A percentile compares a stretch with the other conserved stretches of the same genome.
Conservation (phyloP, 306 rosid genomes). For the Vachellia collinsii region DNA sequence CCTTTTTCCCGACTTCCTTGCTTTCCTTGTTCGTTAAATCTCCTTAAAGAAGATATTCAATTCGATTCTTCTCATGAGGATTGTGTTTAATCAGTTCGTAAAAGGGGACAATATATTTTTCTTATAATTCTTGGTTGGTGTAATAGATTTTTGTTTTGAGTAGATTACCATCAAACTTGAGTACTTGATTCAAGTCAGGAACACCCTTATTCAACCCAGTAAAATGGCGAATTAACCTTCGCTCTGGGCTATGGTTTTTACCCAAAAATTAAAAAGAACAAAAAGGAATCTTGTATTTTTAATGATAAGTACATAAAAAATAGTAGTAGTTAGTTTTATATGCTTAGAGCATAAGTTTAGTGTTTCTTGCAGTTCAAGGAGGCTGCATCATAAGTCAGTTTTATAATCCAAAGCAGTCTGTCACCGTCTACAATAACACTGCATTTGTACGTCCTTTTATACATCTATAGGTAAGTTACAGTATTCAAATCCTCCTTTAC, state of each 20-base stretch:
- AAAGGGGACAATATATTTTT: not conserved
- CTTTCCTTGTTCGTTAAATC: conserved; percentile 12
- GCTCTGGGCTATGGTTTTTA: not conserved
- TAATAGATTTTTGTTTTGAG: not conserved
- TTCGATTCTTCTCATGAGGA: not conserved
- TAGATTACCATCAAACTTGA: not conserved
- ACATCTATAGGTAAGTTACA: not conserved
- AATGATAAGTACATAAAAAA: not conserved
- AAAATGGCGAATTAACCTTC: not conserved
- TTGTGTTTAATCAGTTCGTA: not conserved
- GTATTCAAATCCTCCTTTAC: not conserved
- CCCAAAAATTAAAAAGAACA: not conserved
- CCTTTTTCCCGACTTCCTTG: not conserved
- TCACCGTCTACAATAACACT: not conserved
- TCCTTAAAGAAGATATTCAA: not conserved
- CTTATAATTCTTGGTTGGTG: not conserved
- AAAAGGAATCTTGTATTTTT: not conserved
- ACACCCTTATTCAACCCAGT: not conserved
- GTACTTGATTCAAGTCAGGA: not conserved
- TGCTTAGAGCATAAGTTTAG: not conserved
- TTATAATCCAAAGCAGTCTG: not conserved
- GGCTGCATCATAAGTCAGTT: not conserved
- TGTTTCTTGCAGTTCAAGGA: not conserved
- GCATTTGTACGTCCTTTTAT: not conserved
- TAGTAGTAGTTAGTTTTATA: not conserved